phyloP scores from a whole-genome alignment of 129 eudicot genomes.

The carrot (Daucus carota) region DH1_v3.0 NC_030382.2:15043001-15043500 shows the following conservation, averaged over 20 bases:
- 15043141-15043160: not conserved
- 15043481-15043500: not conserved
- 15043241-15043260: not conserved
- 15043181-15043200: not conserved
- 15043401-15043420: not conserved
- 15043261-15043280: not conserved
- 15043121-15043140: not conserved
- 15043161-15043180: not conserved
- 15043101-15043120: not conserved
- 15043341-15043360: not conserved
- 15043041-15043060: not conserved
- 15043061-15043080: not conserved
- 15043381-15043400: not conserved
- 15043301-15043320: not conserved
- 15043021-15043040: not conserved
- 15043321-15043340: not conserved
- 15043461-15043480: not conserved
- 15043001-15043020: not conserved
- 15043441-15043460: not conserved
- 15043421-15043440: not conserved
- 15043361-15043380: not conserved
- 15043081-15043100: not conserved
- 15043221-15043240: not conserved
- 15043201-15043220: not conserved
- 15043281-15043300: not conserved